Conservation (phyloP, 805 yeast species). For the Candida awuae region DNA sequence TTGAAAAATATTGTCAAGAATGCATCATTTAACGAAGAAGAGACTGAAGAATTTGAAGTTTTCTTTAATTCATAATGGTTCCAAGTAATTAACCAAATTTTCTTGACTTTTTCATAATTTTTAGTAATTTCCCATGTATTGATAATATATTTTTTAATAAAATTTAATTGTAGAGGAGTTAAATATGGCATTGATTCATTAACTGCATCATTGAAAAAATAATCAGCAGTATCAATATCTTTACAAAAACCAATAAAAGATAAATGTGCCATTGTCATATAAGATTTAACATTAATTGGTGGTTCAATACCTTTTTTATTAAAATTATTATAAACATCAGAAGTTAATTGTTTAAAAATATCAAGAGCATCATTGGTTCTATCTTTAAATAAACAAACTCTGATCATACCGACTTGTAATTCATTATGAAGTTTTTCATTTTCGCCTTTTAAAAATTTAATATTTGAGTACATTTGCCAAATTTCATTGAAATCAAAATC, state of each 20-base stretch:
- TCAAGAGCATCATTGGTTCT: conserved; percentile 59
- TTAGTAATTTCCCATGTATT: conserved; percentile 52
- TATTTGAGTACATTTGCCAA: conserved; percentile 42
- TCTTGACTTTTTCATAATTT: conserved; percentile 49
- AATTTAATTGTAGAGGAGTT: conserved; percentile 65
- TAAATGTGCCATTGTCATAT: conserved; percentile 66
- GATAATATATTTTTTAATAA: conserved; percentile 53
- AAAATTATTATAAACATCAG: conserved; percentile 35
- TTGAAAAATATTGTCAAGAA: conserved; percentile 64
- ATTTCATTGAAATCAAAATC: conserved; percentile 55
- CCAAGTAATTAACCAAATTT: conserved; percentile 58
- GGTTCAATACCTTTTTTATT: conserved; percentile 26
- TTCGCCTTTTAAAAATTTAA: conserved; percentile 27
- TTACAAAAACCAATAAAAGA: conserved; percentile 71
- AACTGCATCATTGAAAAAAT: conserved; percentile 68
- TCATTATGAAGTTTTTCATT: conserved; percentile 33
- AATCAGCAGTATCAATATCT: conserved; percentile 62
- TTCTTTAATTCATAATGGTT: conserved; percentile 43
- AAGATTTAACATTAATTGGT: conserved; percentile 36
- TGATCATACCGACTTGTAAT: conserved; percentile 63
- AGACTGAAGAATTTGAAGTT: conserved; percentile 57
- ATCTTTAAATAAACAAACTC: conserved; percentile 59
- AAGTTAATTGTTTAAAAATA: conserved; percentile 52
- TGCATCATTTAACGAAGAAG: conserved; percentile 62
- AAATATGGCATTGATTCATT: conserved; percentile 63